Evolutionary conservation across 331 rosid species (phyloP), one percentile per base, ranked within the genome.

Genomic region (Rosa hybrid): DNA sequence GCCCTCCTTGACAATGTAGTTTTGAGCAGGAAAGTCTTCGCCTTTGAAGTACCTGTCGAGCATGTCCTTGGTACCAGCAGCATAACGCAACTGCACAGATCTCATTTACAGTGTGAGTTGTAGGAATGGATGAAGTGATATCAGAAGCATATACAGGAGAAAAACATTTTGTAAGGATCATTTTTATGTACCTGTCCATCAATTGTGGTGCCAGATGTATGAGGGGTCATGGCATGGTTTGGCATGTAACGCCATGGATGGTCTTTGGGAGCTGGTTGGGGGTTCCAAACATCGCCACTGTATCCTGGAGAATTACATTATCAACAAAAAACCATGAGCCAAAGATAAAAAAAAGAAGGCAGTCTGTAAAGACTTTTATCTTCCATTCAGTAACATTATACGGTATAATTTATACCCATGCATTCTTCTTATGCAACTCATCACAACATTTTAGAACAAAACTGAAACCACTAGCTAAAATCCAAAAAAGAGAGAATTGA

Each of bases 181-280:
- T 48, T 45, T 14, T 13, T 44, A 45, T 27, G 25, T 86, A 92
- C 99, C 99, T 96, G 99, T 73, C 77, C 99, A 82, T 96, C 99
- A 21, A 96, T 96, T 82, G 99, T 96, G 83, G 99, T 96, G 39
- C 99, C 98, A 60, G 98, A 96, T 76, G 89, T 63, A 80, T 96
- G 99, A 77, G 99, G 99, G 73, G 99, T 96, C 99, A 96, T 96
- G 56, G 99, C 98, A n/a, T 95, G 97, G 84, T 95, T 95, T 20
- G 99, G 97, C 99, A 95, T 96, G 86, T 90, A 86, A 45, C 99
- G 99, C 99, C 99, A 96, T 68, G 99, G 99, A 76, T 96, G 99
- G 83, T 96, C 99, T 86, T 96, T 93, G 12, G 99, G 99, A 77
- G 99, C 97, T 63, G 99, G 99, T 80, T 96, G 99, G 21, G 94